Percentiles rank a stretch among this genome's conserved stretches.
phyloP scores from a whole-genome alignment of 805 yeast genomes.

The Metschnikowia vanudenii region DNA sequence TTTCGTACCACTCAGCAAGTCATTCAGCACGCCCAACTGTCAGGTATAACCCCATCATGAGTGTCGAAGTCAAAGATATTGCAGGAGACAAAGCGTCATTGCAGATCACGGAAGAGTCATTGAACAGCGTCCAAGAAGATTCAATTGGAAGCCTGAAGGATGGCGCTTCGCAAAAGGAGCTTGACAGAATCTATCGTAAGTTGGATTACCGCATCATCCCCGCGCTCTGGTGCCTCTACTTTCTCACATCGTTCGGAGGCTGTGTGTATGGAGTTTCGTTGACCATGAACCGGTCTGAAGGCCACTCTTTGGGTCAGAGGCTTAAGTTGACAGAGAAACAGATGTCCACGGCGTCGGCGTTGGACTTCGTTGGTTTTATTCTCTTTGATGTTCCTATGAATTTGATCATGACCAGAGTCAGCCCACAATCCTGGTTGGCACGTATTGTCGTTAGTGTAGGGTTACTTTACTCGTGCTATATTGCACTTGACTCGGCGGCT shows the following conservation, averaged over 20 bases:
- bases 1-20: too few relatives aligned
- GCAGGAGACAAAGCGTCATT: not conserved
- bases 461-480: conserved; percentile 69
- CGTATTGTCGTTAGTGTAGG: conserved; percentile 79
- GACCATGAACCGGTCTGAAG: conserved; percentile 65
- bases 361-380: conserved; percentile 79
- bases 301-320: conserved; percentile 58
- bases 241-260: conserved; percentile 74
- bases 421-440: conserved; percentile 83
- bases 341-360: conserved; percentile 71
- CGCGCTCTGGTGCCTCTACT: conserved; percentile 76
- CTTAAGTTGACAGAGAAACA: conserved; percentile 54
- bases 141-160: not conserved
- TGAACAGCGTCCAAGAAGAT: not conserved
- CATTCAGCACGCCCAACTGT: too few relatives aligned
- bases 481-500: conserved; percentile 49
- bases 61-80: conserved; percentile 1
- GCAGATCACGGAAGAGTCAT: conserved; percentile 1
- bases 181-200: conserved; percentile 57
- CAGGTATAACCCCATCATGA: not conserved
- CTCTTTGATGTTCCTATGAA: conserved; percentile 89
- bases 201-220: conserved; percentile 74
- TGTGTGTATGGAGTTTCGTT: conserved; percentile 75
- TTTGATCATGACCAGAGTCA: conserved; percentile 70
- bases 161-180: conserved; percentile 16